Base-by-base conservation (phyloP, 768 basidiomycete species). In the Rhizopogon roseolus region DNA sequence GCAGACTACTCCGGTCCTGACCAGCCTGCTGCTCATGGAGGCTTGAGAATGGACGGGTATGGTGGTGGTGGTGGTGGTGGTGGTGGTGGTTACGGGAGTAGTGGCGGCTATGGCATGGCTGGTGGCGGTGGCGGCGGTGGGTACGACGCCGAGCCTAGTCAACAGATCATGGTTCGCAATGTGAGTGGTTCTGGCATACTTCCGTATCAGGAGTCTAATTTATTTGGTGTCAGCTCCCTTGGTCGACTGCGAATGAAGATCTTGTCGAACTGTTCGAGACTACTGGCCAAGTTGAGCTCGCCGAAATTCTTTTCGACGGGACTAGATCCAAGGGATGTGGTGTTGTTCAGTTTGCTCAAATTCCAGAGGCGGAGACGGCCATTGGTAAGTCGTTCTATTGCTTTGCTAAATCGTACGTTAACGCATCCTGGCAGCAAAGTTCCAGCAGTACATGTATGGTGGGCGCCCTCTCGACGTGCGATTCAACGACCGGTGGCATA, bases 241-340 rank as follows among this genome's bases (percentile, higher is more conserved):
- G 95, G 95, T 98, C 96, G 9, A 99, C 96, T 42, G 94, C 96
- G 6, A 98, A 99, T 67, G 96, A 99, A 67, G 96, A 99, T 67
- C 75, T 99, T 41, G 95, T 99, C 19, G 96, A 99, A 72, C 72
- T 99, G 17, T 99, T 99, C 63, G 95, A 98, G 75, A 99, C 96
- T 34, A 97, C 95, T 0, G 96, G 95, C 9, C 88, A 88, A 60
- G 96, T 99, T 36, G 90, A 94, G 64, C 75, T 93, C 34, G 96
- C 96, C 2, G 96, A 99, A 71, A 96, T 98, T 59, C 71, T 99
- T 44, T 94, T 89, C 62, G 95, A 98, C 62, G 90, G 91, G 14
- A 85, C 88, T 0, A 84, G 96, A 52, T 93, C 90, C 46, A 97
- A 97, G 70, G 96, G 96, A 13, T 86, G 88, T 55, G 97, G 96